Conservation (phyloP, 768 basidiomycete genomes). For the Leucocoprinus leucothites region DNA sequence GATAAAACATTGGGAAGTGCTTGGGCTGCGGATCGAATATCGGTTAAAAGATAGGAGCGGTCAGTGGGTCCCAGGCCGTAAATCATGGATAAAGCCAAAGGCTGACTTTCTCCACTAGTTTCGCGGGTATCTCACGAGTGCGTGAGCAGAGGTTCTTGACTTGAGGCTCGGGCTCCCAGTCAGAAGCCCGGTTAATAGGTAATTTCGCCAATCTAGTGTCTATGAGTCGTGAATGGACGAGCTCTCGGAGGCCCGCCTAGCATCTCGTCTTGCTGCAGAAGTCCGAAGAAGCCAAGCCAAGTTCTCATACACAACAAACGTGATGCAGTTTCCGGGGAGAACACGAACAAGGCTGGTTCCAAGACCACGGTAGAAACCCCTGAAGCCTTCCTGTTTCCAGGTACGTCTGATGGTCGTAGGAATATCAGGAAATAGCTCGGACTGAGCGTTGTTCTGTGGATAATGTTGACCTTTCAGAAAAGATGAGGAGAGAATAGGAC, state of each 20-base stretch:
- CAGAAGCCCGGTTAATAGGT: not conserved
- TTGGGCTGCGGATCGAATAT: too few species aligned
- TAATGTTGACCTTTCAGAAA: not conserved
- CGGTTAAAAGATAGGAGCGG: too few species aligned
- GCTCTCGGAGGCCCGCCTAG: constrained; percentile 9
- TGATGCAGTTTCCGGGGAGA: constrained; percentile 95
- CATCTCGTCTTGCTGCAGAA: constrained; percentile 54
- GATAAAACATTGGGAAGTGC: too few species aligned
- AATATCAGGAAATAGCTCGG: constrained; percentile 77
- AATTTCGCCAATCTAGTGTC: not conserved
- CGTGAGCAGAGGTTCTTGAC: too few species aligned
- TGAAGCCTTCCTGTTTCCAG: constrained; percentile 74
- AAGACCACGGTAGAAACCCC: constrained; percentile 93
- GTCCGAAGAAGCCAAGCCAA: constrained; percentile 78
- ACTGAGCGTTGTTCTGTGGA: constrained; percentile 62
- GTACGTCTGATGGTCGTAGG: constrained; percentile 77
- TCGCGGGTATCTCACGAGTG: too few species aligned
- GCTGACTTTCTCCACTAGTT: too few species aligned
- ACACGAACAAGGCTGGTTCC: constrained; percentile 94
- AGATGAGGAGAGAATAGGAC: not conserved
- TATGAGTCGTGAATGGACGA: not conserved
- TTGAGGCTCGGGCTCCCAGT: not conserved
- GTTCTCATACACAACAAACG: constrained; percentile 97
- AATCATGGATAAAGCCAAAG: too few species aligned
- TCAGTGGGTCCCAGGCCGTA: too few species aligned